phyloP scores from a whole-genome alignment of 345 rosid species.

The Trapa incisa region DNA sequence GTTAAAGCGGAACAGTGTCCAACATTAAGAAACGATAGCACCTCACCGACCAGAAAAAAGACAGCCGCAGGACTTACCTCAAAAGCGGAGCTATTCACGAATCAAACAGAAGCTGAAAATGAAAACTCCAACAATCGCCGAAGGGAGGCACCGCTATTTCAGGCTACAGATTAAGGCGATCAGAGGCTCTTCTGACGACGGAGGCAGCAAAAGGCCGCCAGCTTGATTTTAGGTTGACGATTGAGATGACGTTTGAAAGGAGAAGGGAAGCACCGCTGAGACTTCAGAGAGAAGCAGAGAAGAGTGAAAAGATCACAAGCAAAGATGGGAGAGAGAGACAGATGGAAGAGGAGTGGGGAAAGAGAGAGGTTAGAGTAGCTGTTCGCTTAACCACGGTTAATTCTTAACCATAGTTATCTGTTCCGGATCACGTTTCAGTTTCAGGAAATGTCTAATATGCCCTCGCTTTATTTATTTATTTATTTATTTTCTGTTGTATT shows the following conservation, averaged over 20 bases:
- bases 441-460: conserved; percentile 8
- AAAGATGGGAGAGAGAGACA: conserved; percentile 5
- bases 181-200: neutral
- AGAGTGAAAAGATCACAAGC: neutral
- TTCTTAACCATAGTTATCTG: conserved; percentile 16
- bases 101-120: neutral
- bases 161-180: neutral
- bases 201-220: neutral
- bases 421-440: conserved; percentile 10
- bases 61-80: neutral
- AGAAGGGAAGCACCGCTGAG: conserved; percentile 2
- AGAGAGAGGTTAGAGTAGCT: conserved; percentile 6
- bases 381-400: conserved; percentile 13
- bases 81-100: neutral
- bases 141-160: neutral
- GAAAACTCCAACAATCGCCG: neutral
- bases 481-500: neutral
- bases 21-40: neutral
- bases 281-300: neutral
- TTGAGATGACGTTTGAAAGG: neutral
- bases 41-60: neutral
- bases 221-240: neutral
- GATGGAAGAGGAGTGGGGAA: neutral
- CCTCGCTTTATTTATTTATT: neutral
- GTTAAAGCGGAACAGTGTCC: neutral